Base-by-base conservation (phyloP, 140 eudicot species). In the Stevia rebaudiana region DNA sequence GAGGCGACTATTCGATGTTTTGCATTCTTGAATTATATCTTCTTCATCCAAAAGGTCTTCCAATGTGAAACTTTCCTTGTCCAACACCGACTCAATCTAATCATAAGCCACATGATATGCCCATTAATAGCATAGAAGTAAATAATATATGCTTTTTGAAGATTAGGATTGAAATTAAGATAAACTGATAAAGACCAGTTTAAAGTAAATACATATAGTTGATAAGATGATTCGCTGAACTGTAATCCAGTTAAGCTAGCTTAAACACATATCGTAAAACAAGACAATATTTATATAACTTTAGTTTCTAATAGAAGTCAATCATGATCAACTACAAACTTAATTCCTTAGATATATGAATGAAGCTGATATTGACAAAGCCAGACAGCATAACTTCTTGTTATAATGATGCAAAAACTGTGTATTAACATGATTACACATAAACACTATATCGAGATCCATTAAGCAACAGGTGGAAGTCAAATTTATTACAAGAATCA, bases 21-120 rank as follows among this genome's bases (percentile, higher is more conserved):
- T 91, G 98, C 98, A 91, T 77, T 91, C 98, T 81, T 91, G 98
- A 67, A 91, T 91, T 52, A 91, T 91, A 78, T 91, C 98, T 77
- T 91, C 98, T 75, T 91, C 96, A 57, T 91, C 98, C 88, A 91
- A 74, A 35, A 91, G 89, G 85, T 91, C 98, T 71, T 91, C 98
- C 85, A 91, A 69, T 58, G 96, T 81, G 69, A 82, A 82, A 77
- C 77, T 83, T 31, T 87, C 98, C 86, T 85, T 87, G 86, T 91
- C 98, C 63, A 91, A 71, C 36, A 52, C 77, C 9, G 79, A 73
- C 46, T 88, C 96, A 76, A 88, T 85, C 96, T 88, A n/a, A n/a
- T n/a, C n/a, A 28, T 28, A 51, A 65, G 70, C 69, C 16, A 24
- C 8, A 30, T 36, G 61, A 68, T 30, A 81, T 19, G 51, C 36